These are phyloP conservation scores for Kodamaea neixiangensis DNA, from an alignment of 805 yeast genomes.

Conservation along the genomic window DNA sequence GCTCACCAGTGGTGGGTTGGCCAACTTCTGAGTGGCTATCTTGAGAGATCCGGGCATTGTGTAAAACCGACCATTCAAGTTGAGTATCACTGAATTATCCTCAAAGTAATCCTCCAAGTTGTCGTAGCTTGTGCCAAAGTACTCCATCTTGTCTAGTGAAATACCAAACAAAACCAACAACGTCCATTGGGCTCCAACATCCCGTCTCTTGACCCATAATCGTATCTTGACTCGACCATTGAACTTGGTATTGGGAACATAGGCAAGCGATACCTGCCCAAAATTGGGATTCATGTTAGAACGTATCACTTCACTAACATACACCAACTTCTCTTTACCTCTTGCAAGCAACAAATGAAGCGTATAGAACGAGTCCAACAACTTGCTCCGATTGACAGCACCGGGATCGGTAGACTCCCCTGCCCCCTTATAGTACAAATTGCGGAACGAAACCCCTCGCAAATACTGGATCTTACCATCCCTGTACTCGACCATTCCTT, in stretches of 20 bases:
- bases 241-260: slow-evolving; percentile 10
- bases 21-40: neutral
- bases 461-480: slow-evolving; percentile 17
- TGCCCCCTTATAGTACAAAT: slow-evolving; percentile 12
- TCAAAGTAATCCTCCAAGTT: slow-evolving; percentile 17
- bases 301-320: slow-evolving; percentile 33
- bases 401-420: neutral
- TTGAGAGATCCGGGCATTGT: slow-evolving; percentile 17
- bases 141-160: slow-evolving; percentile 18
- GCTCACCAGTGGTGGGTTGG: neutral
- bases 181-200: slow-evolving; percentile 20
- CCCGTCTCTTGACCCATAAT: slow-evolving; percentile 6
- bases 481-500: slow-evolving; percentile 7
- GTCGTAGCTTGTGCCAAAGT: slow-evolving; percentile 13
- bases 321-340: slow-evolving; percentile 20
- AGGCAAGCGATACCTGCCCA: slow-evolving; percentile 29
- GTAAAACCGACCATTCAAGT: slow-evolving; percentile 23
- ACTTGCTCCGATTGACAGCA: slow-evolving; percentile 9
- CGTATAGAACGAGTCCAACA: slow-evolving; percentile 27
- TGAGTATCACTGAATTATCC: slow-evolving; percentile 24
- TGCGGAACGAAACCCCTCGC: slow-evolving; percentile 18
- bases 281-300: slow-evolving; percentile 27
- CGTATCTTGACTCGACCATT: slow-evolving; percentile 4
- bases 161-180: slow-evolving; percentile 19
- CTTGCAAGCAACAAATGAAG: slow-evolving; percentile 20